Conservation (phyloP, 2,329 filamentous ascomycete species). For the Sporothrix pseudoabietina region DNA sequence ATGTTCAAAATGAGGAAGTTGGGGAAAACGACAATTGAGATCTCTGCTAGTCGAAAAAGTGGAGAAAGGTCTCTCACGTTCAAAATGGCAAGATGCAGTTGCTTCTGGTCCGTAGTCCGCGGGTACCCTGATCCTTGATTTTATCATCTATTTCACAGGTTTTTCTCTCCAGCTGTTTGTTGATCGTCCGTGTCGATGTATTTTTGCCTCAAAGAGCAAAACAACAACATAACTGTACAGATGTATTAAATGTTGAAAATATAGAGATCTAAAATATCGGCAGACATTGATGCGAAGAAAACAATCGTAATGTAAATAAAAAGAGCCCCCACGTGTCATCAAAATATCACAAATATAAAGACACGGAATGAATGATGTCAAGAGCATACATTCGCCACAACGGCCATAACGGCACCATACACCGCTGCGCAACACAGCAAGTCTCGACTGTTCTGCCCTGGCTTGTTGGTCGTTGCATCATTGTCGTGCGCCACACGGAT, state of each 20-base stretch:
- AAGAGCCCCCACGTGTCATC: not conserved
- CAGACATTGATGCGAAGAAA: not conserved
- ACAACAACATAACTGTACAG: not conserved
- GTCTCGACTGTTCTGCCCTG: constrained; percentile 21
- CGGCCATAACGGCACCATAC: constrained; percentile 33
- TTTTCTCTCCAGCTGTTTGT: too few species aligned
- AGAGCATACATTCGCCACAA: constrained; percentile 26
- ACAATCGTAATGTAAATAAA: not conserved
- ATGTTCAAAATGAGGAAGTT: not conserved
- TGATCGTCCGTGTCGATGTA: too few species aligned
- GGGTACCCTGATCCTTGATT: too few species aligned
- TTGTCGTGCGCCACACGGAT: not conserved
- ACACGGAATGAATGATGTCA: not conserved
- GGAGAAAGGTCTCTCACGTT: too few species aligned
- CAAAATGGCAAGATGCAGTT: too few species aligned
- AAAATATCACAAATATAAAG: not conserved
- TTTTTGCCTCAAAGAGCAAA: too few species aligned
- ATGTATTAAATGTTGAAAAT: not conserved
- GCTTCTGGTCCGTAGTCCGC: too few species aligned
- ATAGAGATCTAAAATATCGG: not conserved
- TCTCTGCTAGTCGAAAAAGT: not conserved
- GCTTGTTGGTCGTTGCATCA: not conserved
- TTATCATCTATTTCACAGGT: too few species aligned
- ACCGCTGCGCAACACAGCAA: constrained; percentile 30
- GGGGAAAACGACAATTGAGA: too few species aligned